Conservation (phyloP, 192 early-diverging fungal genomes). For the Allomyces javanicus region DNA sequence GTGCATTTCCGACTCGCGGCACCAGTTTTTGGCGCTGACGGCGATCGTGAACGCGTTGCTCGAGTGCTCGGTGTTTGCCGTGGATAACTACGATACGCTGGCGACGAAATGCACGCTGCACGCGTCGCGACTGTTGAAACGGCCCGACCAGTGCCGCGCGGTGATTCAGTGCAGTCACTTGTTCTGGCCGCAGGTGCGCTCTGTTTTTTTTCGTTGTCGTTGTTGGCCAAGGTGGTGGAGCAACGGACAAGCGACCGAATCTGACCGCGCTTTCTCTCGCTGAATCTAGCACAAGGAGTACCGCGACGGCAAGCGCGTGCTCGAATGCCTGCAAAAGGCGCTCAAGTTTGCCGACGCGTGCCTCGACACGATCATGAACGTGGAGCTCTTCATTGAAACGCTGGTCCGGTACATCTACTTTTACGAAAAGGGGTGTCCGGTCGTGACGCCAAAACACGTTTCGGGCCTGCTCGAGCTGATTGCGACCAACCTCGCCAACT, state of each 20-base stretch:
- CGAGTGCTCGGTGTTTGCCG: slow-evolving; percentile 56
- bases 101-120: slow-evolving; percentile 79
- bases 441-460: slow-evolving; percentile 80
- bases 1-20: slow-evolving; percentile 74
- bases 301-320: slow-evolving; percentile 70
- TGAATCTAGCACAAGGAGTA: slow-evolving; percentile 12
- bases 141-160: slow-evolving; percentile 82
- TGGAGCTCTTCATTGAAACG: slow-evolving; percentile 93
- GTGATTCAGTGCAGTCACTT: slow-evolving; percentile 67
- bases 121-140: slow-evolving; percentile 73
- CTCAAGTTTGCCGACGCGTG: slow-evolving; percentile 86
- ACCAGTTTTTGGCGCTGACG: slow-evolving; percentile 75
- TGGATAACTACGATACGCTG: slow-evolving; percentile 89
- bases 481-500: slow-evolving; percentile 42
- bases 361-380: slow-evolving; percentile 71
- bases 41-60: slow-evolving; percentile 73
- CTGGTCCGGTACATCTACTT: slow-evolving; percentile 87
- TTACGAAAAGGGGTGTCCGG: slow-evolving; percentile 77
- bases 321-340: slow-evolving; percentile 83
- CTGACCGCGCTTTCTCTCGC: too few species aligned
- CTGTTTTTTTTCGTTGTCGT: neutral
- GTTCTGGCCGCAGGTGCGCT: slow-evolving; percentile 57
- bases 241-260: too few species aligned
- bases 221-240: neutral
- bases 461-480: slow-evolving; percentile 90